A percentile compares a stretch with the other conserved stretches of the same genome.
phyloP scores from a whole-genome alignment of 1,284 basidiomycete species.

The Marasmius oreades region DNA sequence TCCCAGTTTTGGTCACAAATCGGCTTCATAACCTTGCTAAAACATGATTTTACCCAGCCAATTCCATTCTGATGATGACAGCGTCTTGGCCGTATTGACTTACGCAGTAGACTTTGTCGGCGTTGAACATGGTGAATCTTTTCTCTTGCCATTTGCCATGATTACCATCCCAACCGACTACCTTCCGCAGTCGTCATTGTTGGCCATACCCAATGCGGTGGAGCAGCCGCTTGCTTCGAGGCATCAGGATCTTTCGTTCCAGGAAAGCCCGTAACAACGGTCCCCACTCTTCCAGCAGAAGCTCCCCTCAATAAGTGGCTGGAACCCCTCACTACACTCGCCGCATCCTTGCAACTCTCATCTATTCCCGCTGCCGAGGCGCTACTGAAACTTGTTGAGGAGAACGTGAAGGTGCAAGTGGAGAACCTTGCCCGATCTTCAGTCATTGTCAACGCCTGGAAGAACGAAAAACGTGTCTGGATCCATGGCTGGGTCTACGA shows the following conservation, averaged over 20 bases:
- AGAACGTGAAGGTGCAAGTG: constrained; percentile 79
- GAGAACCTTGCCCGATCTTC: constrained; percentile 63
- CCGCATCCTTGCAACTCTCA: constrained; percentile 46
- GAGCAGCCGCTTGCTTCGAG: constrained; percentile 60
- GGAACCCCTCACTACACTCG: constrained; percentile 60
- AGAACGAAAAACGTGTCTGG: constrained; percentile 53
- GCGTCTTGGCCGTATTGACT: constrained; percentile 71
- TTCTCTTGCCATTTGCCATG: constrained; percentile 19
- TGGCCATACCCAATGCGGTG: constrained; percentile 82
- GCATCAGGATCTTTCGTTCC: constrained; percentile 33
- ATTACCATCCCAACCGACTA: constrained; percentile 27
- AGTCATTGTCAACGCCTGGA: constrained; percentile 73
- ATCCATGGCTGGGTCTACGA: constrained; percentile 90
- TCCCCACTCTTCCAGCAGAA: constrained; percentile 32
- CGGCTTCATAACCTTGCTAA: not conserved
- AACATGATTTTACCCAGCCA: constrained; percentile 44
- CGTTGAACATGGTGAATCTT: constrained; percentile 73
- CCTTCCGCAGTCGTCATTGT: constrained; percentile 30
- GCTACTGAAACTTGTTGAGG: constrained; percentile 61
- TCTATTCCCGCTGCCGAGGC: constrained; percentile 36
- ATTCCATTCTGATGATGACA: constrained; percentile 78
- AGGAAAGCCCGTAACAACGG: constrained; percentile 30
- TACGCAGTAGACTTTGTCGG: constrained; percentile 80
- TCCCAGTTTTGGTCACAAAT: not conserved
- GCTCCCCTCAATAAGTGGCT: constrained; percentile 72